Evolutionary conservation across 805 yeast genomes (phyloP), one percentile per base, ranked within the genome.

Genomic region (Hanseniaspora hatyaiensis): DNA sequence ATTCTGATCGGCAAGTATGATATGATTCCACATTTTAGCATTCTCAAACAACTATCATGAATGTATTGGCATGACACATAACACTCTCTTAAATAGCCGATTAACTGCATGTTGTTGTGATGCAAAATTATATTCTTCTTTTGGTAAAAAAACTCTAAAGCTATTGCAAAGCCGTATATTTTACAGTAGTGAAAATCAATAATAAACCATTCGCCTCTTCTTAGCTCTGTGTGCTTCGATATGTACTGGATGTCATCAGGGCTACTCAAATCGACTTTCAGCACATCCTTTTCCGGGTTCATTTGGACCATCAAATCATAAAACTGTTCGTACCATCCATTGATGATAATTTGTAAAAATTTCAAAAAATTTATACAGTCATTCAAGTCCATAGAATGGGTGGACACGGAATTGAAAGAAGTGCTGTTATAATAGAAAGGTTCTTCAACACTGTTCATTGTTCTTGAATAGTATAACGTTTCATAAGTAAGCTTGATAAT

Each of bases 1-100:
- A 96, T 87, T 52, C 95, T 68, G n/a, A 86, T 87, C 1, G 97
- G 96, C 79, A 87, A 85, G 58, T 72, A 81, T 50, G 77, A 69
- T 47, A 86, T 65, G 68, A 80, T 65, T 50, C 73, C 75, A 50
- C 81, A 64, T 52, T 70, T 70, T 55, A 80, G 84, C 5, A 86
- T 77, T 28, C 51, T 30, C 5, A 31, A 15, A 37, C 48, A 36
- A 26, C 48, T 44, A 13, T 30, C 48, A 29, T 36, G 41, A 11
- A 44, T 44, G 12, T 36, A 37, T 24, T 44, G 48, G 12, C 48
- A 44, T 4, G 48, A 36, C 2, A 44, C 31, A 16, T 44, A 44
- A 18, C 48, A 44, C n/a, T 44, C 48, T 13, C 32, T 36, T 13
- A 44, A 16, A 15, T 44, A 44, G 8, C 31, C 48, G 15, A 44